Evolutionary conservation across 805 yeast species (phyloP).

Genomic region (Blastobotrys mokoenaii): DNA sequence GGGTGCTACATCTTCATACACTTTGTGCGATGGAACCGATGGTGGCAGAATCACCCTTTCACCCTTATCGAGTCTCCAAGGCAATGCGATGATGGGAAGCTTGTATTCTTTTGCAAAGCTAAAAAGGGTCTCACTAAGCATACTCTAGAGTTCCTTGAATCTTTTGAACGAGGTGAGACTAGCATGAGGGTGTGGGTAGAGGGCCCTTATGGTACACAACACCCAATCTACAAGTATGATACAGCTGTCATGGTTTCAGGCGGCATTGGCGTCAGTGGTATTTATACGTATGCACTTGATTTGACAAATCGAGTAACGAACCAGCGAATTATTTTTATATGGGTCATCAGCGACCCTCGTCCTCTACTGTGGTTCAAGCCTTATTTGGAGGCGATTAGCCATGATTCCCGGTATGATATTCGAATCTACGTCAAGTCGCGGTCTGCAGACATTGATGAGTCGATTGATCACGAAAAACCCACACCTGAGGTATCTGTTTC

Average conservation of each 20-base stretch:
- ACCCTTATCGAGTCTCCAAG: conserved; percentile 29
- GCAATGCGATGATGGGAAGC: conserved; percentile 9
- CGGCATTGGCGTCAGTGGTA: conserved; percentile 68
- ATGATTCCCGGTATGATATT: conserved; percentile 22
- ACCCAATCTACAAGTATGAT: conserved; percentile 44
- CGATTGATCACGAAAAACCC: neutral
- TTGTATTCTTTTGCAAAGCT: conserved; percentile 11
- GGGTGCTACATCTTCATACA: conserved; percentile 52
- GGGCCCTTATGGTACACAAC: conserved; percentile 63
- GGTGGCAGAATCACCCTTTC: conserved; percentile 74
- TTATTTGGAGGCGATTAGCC: conserved; percentile 20
- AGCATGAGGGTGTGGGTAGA: conserved; percentile 34
- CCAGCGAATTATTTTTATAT: conserved; percentile 21
- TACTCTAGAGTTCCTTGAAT: conserved; percentile 6
- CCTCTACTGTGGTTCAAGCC: conserved; percentile 25
- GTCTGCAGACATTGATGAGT: neutral
- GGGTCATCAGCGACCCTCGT: conserved; percentile 25
- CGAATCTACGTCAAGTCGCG: conserved; percentile 28
- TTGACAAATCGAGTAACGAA: conserved; percentile 4
- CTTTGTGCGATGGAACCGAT: conserved; percentile 42
- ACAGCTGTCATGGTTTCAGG: conserved; percentile 59
- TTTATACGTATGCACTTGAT: conserved; percentile 34
- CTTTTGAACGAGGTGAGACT: conserved; percentile 1
- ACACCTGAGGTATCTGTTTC: neutral
- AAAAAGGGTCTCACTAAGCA: conserved; percentile 15